Evolutionary conservation across 306 rosid species (phyloP), one percentile per base, ranked within the genome.

Genomic region (Trifolium fragiferum): DNA sequence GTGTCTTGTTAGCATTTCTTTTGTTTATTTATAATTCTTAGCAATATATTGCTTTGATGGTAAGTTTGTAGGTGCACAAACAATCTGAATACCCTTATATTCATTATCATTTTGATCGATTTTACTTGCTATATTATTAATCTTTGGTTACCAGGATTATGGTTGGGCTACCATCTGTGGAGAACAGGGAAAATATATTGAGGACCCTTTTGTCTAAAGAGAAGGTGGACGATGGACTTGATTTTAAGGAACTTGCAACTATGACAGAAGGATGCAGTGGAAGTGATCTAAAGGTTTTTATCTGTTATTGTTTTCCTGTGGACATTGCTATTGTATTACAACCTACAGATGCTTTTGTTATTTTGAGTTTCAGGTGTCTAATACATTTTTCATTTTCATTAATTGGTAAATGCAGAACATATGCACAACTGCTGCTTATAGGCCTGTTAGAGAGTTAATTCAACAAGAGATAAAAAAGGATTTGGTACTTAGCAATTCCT

Each of bases 201-300:
- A 90, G 74, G 77, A 90, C 97, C 67, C 78, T 94, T 25, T 70
- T 94, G 82, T 82, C 86, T 3, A 94, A 87, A 75, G 99, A 94
- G 76, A 87, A 87, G 71, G 95, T 90, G 66, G 83, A 85, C 44
- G 75, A 82, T 53, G 69, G 75, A 57, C 77, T 91, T 70, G 89
- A 94, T 71, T 84, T 78, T 59, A 92, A 88, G 92, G 92, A 87
- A 78, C 84, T 94, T 12, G 95, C 95, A 72, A 78, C 86, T 66
- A 78, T 87, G 89, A 90, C 96, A 13, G 99, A 92, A 82, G 99
- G 96, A 73, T 94, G 81, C 47, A 87, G 87, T 35, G 99, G 99
- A 81, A 94, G 99, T 78, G 99, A 94, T 87, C 84, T 94, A 18
- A 92, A 89, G 99, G 99, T 92, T 49, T 50, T 38, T 57, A 43